Evolutionary conservation across 306 rosid species (phyloP).

Genomic region (Cicer bijugum): DNA sequence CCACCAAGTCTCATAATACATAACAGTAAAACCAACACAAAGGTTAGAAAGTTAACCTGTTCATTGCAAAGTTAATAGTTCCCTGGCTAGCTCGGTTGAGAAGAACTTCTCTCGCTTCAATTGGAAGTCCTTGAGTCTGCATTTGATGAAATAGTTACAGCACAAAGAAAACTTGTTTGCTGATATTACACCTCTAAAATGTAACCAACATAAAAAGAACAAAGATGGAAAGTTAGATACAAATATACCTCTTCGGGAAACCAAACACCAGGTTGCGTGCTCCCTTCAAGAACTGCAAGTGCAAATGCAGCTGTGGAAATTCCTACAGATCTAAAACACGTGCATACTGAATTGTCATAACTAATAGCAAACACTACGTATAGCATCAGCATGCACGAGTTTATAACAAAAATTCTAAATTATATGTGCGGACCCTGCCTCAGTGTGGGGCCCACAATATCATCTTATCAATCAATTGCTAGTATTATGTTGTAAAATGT

Average conservation of each 20-base stretch:
- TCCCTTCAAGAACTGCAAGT: slow-evolving; percentile 89
- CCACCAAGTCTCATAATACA: not conserved
- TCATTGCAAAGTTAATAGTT: slow-evolving; percentile 77
- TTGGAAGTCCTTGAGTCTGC: slow-evolving; percentile 82
- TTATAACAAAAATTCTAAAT: not conserved
- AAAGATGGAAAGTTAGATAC: not conserved
- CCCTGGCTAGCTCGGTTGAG: slow-evolving; percentile 88
- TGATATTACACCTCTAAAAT: not conserved
- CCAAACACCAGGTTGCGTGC: slow-evolving; percentile 94
- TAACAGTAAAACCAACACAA: not conserved
- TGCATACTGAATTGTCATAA: slow-evolving; percentile 27
- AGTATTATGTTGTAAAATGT: not conserved
- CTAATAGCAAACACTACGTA: not conserved
- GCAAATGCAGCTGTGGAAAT: slow-evolving; percentile 78
- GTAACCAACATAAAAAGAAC: not conserved
- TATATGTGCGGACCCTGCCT: not conserved
- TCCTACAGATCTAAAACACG: slow-evolving; percentile 76
- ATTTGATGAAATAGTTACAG: slow-evolving; percentile 33
- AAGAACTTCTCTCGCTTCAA: slow-evolving; percentile 87
- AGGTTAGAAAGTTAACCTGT: slow-evolving; percentile 58
- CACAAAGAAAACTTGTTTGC: slow-evolving; percentile 19
- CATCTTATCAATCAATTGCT: not conserved
- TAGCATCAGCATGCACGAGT: slow-evolving; percentile 12
- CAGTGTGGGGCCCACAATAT: not conserved
- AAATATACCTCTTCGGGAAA: slow-evolving; percentile 89